phyloP scores from a whole-genome alignment of 2,329 filamentous ascomycete species.

The Verticillium dahliae region DNA sequence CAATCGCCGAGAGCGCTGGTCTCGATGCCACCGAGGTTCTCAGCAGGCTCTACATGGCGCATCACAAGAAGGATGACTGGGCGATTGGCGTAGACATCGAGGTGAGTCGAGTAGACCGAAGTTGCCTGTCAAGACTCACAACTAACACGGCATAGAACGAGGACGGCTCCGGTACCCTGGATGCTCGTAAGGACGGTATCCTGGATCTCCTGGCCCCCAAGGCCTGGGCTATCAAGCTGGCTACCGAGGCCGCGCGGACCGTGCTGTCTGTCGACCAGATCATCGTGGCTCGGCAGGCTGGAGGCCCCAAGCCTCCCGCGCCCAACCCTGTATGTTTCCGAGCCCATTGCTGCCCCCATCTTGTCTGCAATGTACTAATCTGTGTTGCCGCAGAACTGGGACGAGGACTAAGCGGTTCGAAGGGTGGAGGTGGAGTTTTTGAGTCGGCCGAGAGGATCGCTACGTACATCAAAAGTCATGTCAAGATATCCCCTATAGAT shows the following conservation, averaged over 20 bases:
- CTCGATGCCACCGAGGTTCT: conserved; percentile 96
- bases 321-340: conserved; percentile 63
- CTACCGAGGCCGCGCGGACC: conserved; percentile 89
- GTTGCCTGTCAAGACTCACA: conserved; percentile 10
- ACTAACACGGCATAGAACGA: conserved; percentile 48
- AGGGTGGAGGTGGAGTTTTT: conserved; percentile 11
- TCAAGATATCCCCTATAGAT: conserved; percentile 1
- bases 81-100: conserved; percentile 92
- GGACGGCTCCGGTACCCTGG: conserved; percentile 71
- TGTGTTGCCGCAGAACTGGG: conserved; percentile 44
- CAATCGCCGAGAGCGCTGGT: conserved; percentile 88
- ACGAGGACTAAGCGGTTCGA: conserved; percentile 44
- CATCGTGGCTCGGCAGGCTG: conserved; percentile 94
- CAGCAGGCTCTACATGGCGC: conserved; percentile 85
- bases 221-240: conserved; percentile 94
- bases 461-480: conserved; percentile 1
- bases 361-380: conserved; percentile 19
- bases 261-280: conserved; percentile 97
- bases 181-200: conserved; percentile 83
- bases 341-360: not conserved
- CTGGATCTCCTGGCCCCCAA: conserved; percentile 88
- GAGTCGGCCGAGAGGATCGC: not conserved
- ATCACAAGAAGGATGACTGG: conserved; percentile 83
- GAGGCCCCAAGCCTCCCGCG: conserved; percentile 92
- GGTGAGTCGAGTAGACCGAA: conserved; percentile 30